Conservation (phyloP, 495 filamentous ascomycete species). For the Thozetella sp. region DNA sequence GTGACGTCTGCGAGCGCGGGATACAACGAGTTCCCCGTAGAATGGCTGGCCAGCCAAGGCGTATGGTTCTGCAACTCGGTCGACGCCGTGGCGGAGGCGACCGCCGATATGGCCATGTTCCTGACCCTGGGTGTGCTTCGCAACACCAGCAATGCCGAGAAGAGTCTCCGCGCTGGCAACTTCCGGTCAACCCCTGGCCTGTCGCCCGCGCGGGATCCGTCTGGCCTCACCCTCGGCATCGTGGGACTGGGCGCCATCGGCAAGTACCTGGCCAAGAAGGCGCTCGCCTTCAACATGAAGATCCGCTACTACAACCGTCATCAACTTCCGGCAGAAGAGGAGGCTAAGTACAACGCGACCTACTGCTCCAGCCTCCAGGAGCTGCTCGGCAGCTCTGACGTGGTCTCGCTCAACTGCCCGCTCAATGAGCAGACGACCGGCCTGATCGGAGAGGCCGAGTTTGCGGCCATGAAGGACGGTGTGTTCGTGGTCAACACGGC, state of each 20-base stretch:
- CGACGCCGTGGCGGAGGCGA: constrained; percentile 42
- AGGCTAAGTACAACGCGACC: constrained; percentile 52
- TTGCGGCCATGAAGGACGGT: constrained; percentile 71
- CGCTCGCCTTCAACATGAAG: constrained; percentile 69
- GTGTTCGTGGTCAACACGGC: constrained; percentile 75
- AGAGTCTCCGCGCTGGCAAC: constrained; percentile 31
- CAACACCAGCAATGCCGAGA: constrained; percentile 32
- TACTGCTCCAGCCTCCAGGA: constrained; percentile 68
- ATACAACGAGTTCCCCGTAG: constrained; percentile 41
- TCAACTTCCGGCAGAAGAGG: constrained; percentile 51
- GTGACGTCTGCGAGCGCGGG: constrained; percentile 34
- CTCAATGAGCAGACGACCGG: constrained; percentile 66
- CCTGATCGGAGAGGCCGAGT: constrained; percentile 67
- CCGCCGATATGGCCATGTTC: constrained; percentile 78
- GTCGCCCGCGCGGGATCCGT: constrained; percentile 64
- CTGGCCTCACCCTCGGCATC: constrained; percentile 68
- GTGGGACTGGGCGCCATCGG: constrained; percentile 79
- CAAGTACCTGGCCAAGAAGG: constrained; percentile 65
- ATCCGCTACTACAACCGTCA: constrained; percentile 73
- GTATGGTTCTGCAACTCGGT: constrained; percentile 27
- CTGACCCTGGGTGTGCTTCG: constrained; percentile 74
- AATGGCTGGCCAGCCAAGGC: constrained; percentile 28
- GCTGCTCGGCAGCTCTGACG: constrained; percentile 62
- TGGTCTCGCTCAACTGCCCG: constrained; percentile 70
- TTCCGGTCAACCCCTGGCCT: constrained; percentile 50